These are phyloP conservation scores for Amanita pseudoporphyria DNA, from an alignment of 768 basidiomycete species.

Conservation along the genomic window DNA sequence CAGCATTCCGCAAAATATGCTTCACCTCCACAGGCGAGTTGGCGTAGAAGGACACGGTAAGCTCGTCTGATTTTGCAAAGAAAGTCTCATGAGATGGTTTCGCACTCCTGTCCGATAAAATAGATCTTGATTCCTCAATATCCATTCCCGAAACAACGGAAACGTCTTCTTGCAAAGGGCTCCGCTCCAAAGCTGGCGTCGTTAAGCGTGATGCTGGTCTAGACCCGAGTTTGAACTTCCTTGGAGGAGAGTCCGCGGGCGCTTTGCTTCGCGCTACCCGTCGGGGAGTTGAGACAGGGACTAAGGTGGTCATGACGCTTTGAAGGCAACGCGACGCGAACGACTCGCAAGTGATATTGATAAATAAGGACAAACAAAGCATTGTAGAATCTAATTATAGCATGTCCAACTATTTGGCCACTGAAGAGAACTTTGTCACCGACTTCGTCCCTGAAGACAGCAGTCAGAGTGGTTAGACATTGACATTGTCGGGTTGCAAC, in stretches of 20 bases:
- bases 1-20: constrained; percentile 58
- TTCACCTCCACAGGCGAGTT: constrained; percentile 65
- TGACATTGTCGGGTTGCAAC: not conserved
- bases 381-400: not conserved
- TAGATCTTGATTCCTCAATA: constrained; percentile 43
- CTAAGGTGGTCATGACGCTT: constrained; percentile 46
- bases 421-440: constrained; percentile 33
- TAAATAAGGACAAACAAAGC: not conserved
- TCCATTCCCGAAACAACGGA: constrained; percentile 55
- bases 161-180: constrained; percentile 22
- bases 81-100: constrained; percentile 31
- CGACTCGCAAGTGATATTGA: not conserved
- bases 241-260: constrained; percentile 20
- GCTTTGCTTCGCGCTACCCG: constrained; percentile 33
- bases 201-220: constrained; percentile 30
- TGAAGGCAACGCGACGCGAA: not conserved
- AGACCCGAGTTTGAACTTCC: constrained; percentile 19
- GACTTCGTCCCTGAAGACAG: constrained; percentile 1
- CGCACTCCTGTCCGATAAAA: constrained; percentile 25
- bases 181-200: constrained; percentile 22
- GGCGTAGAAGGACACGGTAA: constrained; percentile 58
- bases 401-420: constrained; percentile 27
- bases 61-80: constrained; percentile 68
- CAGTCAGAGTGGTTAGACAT: constrained; percentile 20
- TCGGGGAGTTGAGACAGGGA: constrained; percentile 49